phyloP scores from a whole-genome alignment of 2,329 filamentous ascomycete genomes.

The Moelleriella libera region DNA sequence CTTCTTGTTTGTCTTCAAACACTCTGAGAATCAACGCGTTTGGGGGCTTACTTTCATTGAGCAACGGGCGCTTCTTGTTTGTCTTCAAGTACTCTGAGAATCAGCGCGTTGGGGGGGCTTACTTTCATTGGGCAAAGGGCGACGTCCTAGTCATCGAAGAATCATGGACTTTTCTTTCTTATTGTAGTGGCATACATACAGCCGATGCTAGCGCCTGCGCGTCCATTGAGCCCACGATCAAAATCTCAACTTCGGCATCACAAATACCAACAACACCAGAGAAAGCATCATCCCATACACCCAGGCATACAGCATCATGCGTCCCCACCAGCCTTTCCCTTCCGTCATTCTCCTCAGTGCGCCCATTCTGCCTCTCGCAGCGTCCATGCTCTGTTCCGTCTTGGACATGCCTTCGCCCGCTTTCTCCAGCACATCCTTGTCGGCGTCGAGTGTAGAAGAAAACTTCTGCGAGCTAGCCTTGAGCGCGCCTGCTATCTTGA shows the following conservation, averaged over 20 bases:
- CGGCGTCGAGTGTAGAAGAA: constrained; percentile 52
- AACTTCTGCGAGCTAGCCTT: constrained; percentile 65
- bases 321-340: constrained; percentile 74
- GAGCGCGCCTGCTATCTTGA: constrained; percentile 63
- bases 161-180: too few relatives aligned
- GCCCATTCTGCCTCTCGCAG: constrained; percentile 65
- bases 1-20: too few relatives aligned
- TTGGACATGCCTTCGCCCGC: constrained; percentile 65
- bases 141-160: too few relatives aligned
- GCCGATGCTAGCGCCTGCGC: too few relatives aligned
- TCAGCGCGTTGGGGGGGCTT: too few relatives aligned
- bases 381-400: constrained; percentile 62
- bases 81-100: too few relatives aligned
- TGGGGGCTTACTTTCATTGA: too few relatives aligned
- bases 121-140: too few relatives aligned
- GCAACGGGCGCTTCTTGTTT: too few relatives aligned
- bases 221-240: constrained; percentile 17
- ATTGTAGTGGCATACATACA: too few relatives aligned
- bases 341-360: constrained; percentile 68
- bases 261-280: constrained; percentile 67
- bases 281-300: constrained; percentile 72
- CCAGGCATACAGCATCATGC: constrained; percentile 72
- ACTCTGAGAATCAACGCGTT: too few relatives aligned
- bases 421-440: constrained; percentile 56
- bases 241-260: constrained; percentile 78